A percentile compares a stretch with the other conserved stretches of the same genome.
Evolutionary conservation across 202 grass and related monocot species (phyloP).

Genomic region (Setaria viridis): DNA sequence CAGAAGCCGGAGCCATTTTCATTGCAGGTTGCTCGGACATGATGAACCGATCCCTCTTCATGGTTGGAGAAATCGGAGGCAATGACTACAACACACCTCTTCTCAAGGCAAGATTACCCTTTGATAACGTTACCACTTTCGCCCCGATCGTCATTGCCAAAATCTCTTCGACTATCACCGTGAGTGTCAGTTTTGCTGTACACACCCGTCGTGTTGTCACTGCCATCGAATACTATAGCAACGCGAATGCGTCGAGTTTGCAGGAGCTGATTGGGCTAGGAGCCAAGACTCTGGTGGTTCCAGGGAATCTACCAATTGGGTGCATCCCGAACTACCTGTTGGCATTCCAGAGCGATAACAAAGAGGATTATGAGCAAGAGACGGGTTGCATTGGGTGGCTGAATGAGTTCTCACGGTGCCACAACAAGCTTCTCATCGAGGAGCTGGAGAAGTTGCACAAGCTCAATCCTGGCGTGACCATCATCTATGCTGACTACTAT

Average conservation of each 20-base stretch:
- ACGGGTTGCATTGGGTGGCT: slow-evolving; percentile 68
- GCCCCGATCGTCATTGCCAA: slow-evolving; percentile 44
- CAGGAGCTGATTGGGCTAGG: slow-evolving; percentile 68
- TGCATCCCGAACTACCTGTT: slow-evolving; percentile 63
- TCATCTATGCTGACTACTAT: slow-evolving; percentile 81
- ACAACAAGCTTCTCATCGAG: slow-evolving; percentile 60
- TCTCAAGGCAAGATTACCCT: not conserved
- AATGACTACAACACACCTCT: slow-evolving; percentile 86
- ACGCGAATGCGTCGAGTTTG: slow-evolving; percentile 17
- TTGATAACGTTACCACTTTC: slow-evolving; percentile 44
- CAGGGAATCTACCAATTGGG: slow-evolving; percentile 68
- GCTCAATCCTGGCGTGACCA: slow-evolving; percentile 46
- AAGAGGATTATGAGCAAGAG: slow-evolving; percentile 62
- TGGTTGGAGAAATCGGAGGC: slow-evolving; percentile 91
- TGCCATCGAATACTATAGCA: not conserved
- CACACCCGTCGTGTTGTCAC: not conserved
- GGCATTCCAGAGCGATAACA: slow-evolving; percentile 48
- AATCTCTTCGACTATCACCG: slow-evolving; percentile 48
- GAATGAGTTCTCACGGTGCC: slow-evolving; percentile 69
- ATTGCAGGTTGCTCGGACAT: slow-evolving; percentile 45
- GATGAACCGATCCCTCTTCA: slow-evolving; percentile 60
- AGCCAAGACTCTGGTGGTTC: slow-evolving; percentile 66
- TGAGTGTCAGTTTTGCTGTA: slow-evolving; percentile 8
- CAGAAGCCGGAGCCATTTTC: not conserved
- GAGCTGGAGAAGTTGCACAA: slow-evolving; percentile 55